phyloP scores from a whole-genome alignment of 345 rosid species.

The Linum tenue region DNA sequence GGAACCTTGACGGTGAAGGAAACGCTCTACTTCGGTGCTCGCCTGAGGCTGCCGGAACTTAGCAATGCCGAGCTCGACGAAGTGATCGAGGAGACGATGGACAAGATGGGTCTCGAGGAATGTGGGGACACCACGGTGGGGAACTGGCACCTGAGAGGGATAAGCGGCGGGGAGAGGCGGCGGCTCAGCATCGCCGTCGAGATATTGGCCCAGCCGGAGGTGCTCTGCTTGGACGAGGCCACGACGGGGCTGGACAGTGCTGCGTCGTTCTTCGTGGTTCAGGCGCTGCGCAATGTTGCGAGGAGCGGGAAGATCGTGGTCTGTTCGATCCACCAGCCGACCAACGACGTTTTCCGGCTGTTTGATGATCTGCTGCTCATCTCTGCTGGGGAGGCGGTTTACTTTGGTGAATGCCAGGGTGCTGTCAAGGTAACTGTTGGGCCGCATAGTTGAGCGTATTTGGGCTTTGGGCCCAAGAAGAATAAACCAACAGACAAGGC shows the following conservation, averaged over 20 bases:
- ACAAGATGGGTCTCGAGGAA: slow-evolving; percentile 6
- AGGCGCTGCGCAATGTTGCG: slow-evolving; percentile 1
- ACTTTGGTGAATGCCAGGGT: slow-evolving; percentile 1
- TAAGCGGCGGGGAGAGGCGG: slow-evolving; percentile 8
- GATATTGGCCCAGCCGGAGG: neutral
- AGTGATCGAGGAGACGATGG: neutral
- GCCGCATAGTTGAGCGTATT: too few relatives aligned
- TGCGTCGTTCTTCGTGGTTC: slow-evolving; percentile 6
- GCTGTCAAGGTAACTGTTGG: slow-evolving; percentile 10
- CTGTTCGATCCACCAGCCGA: slow-evolving; percentile 7
- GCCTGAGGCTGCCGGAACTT: neutral
- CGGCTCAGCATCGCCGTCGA: slow-evolving; percentile 7
- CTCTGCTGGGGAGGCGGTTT: slow-evolving; percentile 7
- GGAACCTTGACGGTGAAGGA: slow-evolving; percentile 8
- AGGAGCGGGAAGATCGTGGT: slow-evolving; percentile 3
- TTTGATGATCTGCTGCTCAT: slow-evolving; percentile 1
- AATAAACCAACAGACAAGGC: too few relatives aligned
- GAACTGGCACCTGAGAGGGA: slow-evolving; percentile 9
- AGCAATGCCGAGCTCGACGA: neutral
- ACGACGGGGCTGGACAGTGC: slow-evolving; percentile 9
- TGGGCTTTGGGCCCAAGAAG: too few relatives aligned
- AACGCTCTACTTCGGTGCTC: slow-evolving; percentile 2
- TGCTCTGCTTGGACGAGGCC: slow-evolving; percentile 1
- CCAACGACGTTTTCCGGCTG: slow-evolving; percentile 4
- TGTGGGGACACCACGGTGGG: neutral